phyloP scores from a whole-genome alignment of 1,284 basidiomycete genomes.

The Thelephora terrestris region DNA sequence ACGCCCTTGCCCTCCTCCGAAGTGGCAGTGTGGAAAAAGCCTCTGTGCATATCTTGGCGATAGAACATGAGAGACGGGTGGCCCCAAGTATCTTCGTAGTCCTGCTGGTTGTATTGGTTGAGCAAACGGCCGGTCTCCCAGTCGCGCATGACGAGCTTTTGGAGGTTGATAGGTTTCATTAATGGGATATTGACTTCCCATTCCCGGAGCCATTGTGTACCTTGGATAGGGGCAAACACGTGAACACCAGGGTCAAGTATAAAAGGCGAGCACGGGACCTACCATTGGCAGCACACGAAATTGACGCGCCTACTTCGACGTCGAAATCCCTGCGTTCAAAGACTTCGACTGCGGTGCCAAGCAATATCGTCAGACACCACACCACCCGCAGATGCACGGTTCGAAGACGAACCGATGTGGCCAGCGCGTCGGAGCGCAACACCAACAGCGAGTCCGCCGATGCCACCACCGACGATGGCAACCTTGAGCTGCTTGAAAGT shows the following conservation, averaged over 20 bases:
- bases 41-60: slow-evolving; percentile 23
- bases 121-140: slow-evolving; percentile 20
- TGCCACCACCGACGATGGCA: slow-evolving; percentile 16
- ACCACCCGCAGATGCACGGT: background rate
- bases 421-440: slow-evolving; percentile 16
- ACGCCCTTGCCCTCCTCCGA: slow-evolving; percentile 17
- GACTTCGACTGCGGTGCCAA: background rate
- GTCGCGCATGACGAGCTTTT: slow-evolving; percentile 24
- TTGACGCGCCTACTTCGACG: background rate
- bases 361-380: background rate
- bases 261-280: background rate
- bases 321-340: background rate
- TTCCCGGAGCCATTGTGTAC: slow-evolving; percentile 24
- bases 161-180: slow-evolving; percentile 22
- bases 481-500: slow-evolving; percentile 16
- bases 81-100: slow-evolving; percentile 25
- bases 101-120: slow-evolving; percentile 21
- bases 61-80: slow-evolving; percentile 18
- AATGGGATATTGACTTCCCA: slow-evolving; percentile 24
- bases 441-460: slow-evolving; percentile 16
- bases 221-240: slow-evolving; percentile 3
- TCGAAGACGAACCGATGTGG: slow-evolving; percentile 13
- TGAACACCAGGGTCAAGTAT: background rate
- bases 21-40: slow-evolving; percentile 19
- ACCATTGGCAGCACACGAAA: background rate